phyloP scores from a whole-genome alignment of 139 green algal species.

The Edaphochlamys debaryana region DNA sequence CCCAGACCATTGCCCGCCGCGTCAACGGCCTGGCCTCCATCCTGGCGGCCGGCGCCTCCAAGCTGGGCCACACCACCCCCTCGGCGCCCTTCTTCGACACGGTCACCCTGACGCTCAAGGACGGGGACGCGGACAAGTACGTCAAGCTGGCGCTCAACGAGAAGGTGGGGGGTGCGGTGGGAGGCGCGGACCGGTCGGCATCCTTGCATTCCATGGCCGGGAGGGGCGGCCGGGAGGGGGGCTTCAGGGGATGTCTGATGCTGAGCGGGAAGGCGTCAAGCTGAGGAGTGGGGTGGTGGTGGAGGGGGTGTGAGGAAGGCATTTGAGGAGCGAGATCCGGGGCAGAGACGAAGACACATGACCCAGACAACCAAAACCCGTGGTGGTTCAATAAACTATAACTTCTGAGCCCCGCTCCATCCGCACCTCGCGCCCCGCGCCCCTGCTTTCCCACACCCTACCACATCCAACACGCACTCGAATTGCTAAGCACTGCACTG shows the following conservation, averaged over 20 bases:
- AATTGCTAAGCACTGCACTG: no score
- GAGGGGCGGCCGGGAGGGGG: no score
- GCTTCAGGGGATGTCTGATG: no score
- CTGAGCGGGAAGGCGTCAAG: neutral
- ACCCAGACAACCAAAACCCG: neutral
- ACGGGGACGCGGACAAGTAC: constrained; percentile 64
- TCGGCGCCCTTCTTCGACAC: constrained; percentile 96
- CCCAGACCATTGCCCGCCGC: constrained; percentile 87
- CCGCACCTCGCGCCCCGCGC: no score
- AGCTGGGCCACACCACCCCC: constrained; percentile 73
- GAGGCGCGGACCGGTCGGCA: no score
- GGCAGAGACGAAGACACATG: constrained; percentile 31
- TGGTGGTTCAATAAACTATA: constrained; percentile 36
- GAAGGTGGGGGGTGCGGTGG: constrained; percentile 27
- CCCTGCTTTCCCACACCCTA: no score
- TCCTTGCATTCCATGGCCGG: no score
- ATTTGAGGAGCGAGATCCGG: neutral
- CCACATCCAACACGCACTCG: no score
- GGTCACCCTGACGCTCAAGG: constrained; percentile 73
- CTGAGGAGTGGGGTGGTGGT: neutral
- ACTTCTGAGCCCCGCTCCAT: constrained; percentile 20
- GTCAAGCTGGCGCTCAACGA: constrained; percentile 38
- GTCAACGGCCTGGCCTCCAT: constrained; percentile 89
- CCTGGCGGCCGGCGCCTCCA: constrained; percentile 85
- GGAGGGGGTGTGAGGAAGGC: no score